A percentile compares a stretch with the other conserved stretches of the same genome.
phyloP scores from a whole-genome alignment of 108 stramenopile genomes.

The Hondaea fermentalgiana region DNA sequence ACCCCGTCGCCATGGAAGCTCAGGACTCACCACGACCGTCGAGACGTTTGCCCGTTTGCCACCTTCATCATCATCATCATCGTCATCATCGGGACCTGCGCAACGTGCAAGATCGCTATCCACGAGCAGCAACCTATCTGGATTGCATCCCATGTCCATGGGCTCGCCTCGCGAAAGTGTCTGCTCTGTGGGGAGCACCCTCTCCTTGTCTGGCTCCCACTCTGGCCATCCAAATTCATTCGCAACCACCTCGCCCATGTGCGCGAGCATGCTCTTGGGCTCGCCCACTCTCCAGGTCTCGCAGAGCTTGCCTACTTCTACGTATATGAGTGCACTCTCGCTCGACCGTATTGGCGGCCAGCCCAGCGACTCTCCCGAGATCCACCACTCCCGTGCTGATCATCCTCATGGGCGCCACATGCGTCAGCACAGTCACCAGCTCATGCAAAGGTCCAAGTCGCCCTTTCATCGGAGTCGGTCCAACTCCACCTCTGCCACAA shows the following conservation, averaged over 20 bases:
- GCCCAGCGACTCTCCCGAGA: too few species aligned
- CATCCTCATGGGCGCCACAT: not conserved
- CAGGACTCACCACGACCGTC: not conserved
- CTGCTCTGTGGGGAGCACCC: too few species aligned
- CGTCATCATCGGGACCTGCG: not conserved
- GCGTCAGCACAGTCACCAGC: not conserved
- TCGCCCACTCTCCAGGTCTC: not conserved
- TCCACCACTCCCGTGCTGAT: too few species aligned
- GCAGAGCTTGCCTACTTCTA: not conserved
- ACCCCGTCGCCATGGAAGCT: not conserved
- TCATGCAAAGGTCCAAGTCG: not conserved
- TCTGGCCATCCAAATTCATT: not conserved
- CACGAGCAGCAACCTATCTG: too few species aligned
- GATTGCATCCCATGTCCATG: too few species aligned
- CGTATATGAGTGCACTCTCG: not conserved
- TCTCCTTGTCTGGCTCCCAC: too few species aligned
- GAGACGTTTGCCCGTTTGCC: not conserved
- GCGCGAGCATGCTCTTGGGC: not conserved
- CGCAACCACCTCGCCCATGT: not conserved
- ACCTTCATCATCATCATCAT: not conserved
- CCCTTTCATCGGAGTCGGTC: not conserved
- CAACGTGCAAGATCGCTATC: too few species aligned
- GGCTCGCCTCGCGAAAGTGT: too few species aligned
- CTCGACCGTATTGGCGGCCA: not conserved
- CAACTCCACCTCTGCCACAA: not conserved